A percentile compares a stretch with the other conserved stretches of the same genome.
These are phyloP conservation scores for Tieghemiomyces parasiticus DNA, from an alignment of 192 early-diverging fungal species.

Conservation along the genomic window DNA sequence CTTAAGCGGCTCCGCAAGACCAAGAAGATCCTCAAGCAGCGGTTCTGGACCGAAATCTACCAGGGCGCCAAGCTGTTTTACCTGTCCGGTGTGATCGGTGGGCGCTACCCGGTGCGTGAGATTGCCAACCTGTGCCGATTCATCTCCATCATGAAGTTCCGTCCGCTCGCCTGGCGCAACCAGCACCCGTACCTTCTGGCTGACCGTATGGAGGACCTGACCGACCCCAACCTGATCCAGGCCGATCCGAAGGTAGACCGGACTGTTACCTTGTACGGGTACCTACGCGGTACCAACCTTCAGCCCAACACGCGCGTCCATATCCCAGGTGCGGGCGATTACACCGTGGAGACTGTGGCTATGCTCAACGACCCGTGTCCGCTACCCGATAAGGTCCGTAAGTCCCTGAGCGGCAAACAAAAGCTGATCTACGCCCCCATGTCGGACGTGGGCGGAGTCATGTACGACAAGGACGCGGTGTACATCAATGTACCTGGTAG, in stretches of 20 bases:
- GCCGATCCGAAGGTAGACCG: conserved; percentile 75
- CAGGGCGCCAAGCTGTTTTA: conserved; percentile 98
- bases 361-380: conserved; percentile 89
- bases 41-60: conserved; percentile 99
- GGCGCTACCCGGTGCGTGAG: conserved; percentile 84
- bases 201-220: conserved; percentile 94
- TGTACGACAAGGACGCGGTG: conserved; percentile 99
- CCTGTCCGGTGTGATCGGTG: conserved; percentile 90
- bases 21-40: conserved; percentile 91
- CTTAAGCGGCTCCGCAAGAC: conserved; percentile 75
- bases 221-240: conserved; percentile 74
- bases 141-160: conserved; percentile 97
- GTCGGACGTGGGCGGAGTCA: conserved; percentile 93
- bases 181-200: conserved; percentile 96
- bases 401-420: conserved; percentile 79
- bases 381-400: conserved; percentile 85
- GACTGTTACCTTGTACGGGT: conserved; percentile 89
- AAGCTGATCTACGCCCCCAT: conserved; percentile 97
- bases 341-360: conserved; percentile 54
- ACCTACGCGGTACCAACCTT: conserved; percentile 87
- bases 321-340: conserved; percentile 92
- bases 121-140: conserved; percentile 90
- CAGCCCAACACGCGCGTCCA: conserved; percentile 78
- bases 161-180: conserved; percentile 92
- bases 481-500: conserved; percentile 92